Conservation (phyloP, 768 basidiomycete species). For the Lactarius evosmus region DNA sequence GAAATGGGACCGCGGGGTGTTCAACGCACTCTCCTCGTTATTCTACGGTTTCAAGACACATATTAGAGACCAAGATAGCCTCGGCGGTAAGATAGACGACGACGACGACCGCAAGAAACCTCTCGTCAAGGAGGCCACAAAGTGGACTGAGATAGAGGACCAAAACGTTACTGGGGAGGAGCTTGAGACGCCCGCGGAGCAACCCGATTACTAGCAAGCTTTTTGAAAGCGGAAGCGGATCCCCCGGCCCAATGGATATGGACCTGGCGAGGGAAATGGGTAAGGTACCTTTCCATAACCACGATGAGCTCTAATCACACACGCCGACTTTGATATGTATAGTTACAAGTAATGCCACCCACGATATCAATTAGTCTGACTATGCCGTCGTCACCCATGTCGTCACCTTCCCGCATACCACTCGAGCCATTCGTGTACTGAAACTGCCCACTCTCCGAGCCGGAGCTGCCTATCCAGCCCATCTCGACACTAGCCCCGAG, state of each 20-base stretch:
- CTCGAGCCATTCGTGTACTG: conserved; percentile 33
- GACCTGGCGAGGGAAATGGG: conserved; percentile 36
- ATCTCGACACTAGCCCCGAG: conserved; percentile 31
- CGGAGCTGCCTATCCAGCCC: conserved; percentile 34
- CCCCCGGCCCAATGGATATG: conserved; percentile 27
- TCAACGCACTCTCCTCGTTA: conserved; percentile 76
- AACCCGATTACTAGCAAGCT: conserved; percentile 49
- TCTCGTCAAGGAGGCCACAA: conserved; percentile 83
- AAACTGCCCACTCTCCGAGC: background rate
- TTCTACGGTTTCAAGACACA: conserved; percentile 88
- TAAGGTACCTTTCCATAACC: conserved; percentile 40
- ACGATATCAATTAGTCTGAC: conserved; percentile 10
- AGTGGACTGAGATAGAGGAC: conserved; percentile 89
- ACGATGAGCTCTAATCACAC: conserved; percentile 42
- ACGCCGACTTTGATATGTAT: conserved; percentile 13
- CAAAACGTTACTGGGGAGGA: conserved; percentile 77
- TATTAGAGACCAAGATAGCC: conserved; percentile 79
- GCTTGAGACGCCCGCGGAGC: conserved; percentile 68
- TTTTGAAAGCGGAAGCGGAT: conserved; percentile 30
- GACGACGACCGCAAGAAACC: conserved; percentile 84
- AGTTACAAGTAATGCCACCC: conserved; percentile 17
- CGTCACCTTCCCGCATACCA: conserved; percentile 38
- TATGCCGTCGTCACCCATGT: conserved; percentile 40
- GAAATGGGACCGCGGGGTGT: too few species aligned
- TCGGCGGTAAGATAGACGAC: conserved; percentile 83